Percentiles rank a stretch among this genome's conserved stretches.
Evolutionary conservation across 192 early-diverging fungal genomes (phyloP).

Genomic region (Entomortierella parvispora): DNA sequence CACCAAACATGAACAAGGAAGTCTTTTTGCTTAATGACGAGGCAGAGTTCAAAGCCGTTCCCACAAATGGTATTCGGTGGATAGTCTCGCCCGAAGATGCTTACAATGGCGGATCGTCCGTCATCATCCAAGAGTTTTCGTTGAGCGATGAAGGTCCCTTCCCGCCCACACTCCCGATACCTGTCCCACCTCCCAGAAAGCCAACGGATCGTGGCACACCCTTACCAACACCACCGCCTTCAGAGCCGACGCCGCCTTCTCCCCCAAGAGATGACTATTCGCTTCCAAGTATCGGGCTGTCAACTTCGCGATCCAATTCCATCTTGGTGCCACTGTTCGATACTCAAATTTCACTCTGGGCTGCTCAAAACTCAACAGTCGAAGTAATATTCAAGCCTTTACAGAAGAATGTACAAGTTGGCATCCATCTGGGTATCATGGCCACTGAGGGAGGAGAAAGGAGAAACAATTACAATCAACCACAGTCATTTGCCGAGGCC

Average conservation of each 20-base stretch:
- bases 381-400: slow-evolving; percentile 27
- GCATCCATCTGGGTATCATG: slow-evolving; percentile 30
- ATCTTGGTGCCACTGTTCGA: slow-evolving; percentile 40
- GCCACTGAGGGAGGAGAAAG: background rate
- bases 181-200: background rate
- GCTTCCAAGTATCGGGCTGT: background rate
- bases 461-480: background rate
- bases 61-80: slow-evolving; percentile 8
- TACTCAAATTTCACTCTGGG: slow-evolving; percentile 14
- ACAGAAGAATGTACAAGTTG: slow-evolving; percentile 18
- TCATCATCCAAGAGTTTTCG: slow-evolving; percentile 22
- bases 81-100: slow-evolving; percentile 23
- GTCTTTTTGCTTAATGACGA: slow-evolving; percentile 13
- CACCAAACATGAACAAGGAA: slow-evolving; percentile 46
- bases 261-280: background rate
- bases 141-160: background rate
- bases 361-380: slow-evolving; percentile 19
- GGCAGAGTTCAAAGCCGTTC: background rate
- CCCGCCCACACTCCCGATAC: slow-evolving; percentile 4
- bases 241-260: background rate
- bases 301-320: slow-evolving; percentile 4
- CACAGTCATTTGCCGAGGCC: too few species aligned
- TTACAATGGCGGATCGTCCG: slow-evolving; percentile 34
- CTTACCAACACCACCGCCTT: background rate
- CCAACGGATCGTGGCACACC: background rate